A percentile compares a stretch with the other conserved stretches of the same genome.
Conservation (phyloP, 805 yeast species). For the Myxozyma lipomycoides region DNA sequence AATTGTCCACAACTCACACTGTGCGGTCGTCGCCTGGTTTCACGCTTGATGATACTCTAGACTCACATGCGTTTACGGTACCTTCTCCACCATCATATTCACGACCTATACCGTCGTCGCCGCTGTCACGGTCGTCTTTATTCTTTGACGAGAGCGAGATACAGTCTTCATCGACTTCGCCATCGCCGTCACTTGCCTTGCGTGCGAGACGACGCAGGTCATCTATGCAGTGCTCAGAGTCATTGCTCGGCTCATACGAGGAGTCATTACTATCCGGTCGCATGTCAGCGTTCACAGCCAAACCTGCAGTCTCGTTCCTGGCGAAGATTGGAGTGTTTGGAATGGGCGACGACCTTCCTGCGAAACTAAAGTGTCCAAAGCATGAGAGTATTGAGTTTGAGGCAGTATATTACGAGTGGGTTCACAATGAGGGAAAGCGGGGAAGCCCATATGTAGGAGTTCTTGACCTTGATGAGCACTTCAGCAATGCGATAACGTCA, state of each 20-base stretch:
- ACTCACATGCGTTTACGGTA: too few species aligned
- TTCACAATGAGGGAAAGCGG: constrained; percentile 12
- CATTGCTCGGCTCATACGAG: constrained; percentile 38
- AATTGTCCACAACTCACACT: too few species aligned
- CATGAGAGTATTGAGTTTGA: constrained; percentile 32
- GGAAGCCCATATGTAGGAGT: constrained; percentile 34
- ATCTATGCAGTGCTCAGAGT: constrained; percentile 19
- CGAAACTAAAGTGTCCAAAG: constrained; percentile 30
- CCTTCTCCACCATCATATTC: too few species aligned
- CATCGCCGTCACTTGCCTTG: constrained; percentile 8
- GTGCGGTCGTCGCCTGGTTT: too few species aligned
- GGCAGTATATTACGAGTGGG: constrained; percentile 36
- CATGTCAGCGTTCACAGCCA: constrained; percentile 34
- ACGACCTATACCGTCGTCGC: constrained; percentile 10
- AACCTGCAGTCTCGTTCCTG: constrained; percentile 29
- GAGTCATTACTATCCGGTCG: constrained; percentile 36
- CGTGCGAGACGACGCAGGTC: constrained; percentile 2
- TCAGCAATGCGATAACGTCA: background rate
- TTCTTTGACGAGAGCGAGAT: background rate
- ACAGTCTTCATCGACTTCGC: background rate
- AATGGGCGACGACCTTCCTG: constrained; percentile 25
- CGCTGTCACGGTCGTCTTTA: constrained; percentile 8
- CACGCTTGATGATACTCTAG: too few species aligned
- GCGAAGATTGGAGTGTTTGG: constrained; percentile 36
- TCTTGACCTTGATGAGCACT: constrained; percentile 15